phyloP scores from a whole-genome alignment of 345 rosid genomes.

The Pelargonium nanum region DNA sequence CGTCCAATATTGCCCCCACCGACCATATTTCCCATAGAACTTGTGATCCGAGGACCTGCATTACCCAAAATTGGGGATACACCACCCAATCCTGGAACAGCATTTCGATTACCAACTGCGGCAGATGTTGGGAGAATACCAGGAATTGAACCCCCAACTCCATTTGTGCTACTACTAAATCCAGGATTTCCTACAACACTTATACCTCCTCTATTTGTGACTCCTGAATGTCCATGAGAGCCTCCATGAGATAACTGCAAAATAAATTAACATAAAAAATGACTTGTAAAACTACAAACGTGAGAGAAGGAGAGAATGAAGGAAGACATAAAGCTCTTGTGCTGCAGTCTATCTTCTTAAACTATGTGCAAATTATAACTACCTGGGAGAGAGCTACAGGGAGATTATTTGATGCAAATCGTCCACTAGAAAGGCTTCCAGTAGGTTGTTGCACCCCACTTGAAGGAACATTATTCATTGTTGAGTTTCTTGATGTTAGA shows the following conservation, averaged over 20 bases:
- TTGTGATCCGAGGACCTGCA: constrained; percentile 75
- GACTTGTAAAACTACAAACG: neutral
- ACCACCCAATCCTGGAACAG: constrained; percentile 69
- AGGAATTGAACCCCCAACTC: constrained; percentile 86
- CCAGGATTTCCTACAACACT: constrained; percentile 86
- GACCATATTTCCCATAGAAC: constrained; percentile 89
- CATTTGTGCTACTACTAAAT: constrained; percentile 72
- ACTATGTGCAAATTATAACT: constrained; percentile 6
- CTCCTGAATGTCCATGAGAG: constrained; percentile 86
- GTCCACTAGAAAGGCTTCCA: constrained; percentile 79
- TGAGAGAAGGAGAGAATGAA: neutral
- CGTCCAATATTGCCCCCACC: constrained; percentile 85
- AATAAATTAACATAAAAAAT: constrained; percentile 8
- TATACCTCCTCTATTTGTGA: constrained; percentile 80
- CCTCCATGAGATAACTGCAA: constrained; percentile 82
- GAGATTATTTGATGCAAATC: constrained; percentile 76
- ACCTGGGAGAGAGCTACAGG: constrained; percentile 96
- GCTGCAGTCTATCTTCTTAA: neutral
- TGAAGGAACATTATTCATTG: constrained; percentile 63
- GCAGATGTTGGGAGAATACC: constrained; percentile 93
- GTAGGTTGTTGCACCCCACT: constrained; percentile 84
- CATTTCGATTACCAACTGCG: constrained; percentile 67
- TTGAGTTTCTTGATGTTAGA: constrained; percentile 80
- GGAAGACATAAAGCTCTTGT: constrained; percentile 1
- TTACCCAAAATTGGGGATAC: constrained; percentile 83